Conservation (phyloP, 192 early-diverging fungal species). For the Rhizophagus clarus region DNA sequence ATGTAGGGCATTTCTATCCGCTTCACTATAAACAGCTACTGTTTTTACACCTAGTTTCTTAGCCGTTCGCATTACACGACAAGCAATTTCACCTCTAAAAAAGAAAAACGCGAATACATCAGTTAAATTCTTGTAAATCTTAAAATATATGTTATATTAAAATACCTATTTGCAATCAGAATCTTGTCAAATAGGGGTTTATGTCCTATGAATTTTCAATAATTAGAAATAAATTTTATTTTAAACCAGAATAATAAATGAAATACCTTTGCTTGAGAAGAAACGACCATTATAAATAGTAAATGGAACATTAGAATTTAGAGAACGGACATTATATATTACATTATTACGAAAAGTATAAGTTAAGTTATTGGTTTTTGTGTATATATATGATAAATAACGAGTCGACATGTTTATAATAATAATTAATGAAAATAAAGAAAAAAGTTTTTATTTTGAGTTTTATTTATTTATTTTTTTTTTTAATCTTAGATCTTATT, state of each 20-base stretch:
- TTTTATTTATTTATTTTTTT: too few species aligned
- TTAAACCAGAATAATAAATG: background rate
- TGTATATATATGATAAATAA: background rate
- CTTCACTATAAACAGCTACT: slow-evolving; percentile 91
- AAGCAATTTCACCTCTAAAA: slow-evolving; percentile 77
- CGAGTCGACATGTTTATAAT: background rate
- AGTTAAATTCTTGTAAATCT: background rate
- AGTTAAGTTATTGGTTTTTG: background rate
- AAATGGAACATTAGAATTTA: background rate
- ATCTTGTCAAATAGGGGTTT: slow-evolving; percentile 95
- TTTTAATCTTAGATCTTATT: too few species aligned
- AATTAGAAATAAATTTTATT: background rate
- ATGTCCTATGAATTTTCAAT: slow-evolving; percentile 41
- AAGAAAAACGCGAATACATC: background rate
- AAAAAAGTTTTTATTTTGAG: too few species aligned
- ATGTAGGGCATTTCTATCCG: slow-evolving; percentile 84
- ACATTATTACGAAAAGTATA: background rate
- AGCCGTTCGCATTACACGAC: slow-evolving; percentile 80
- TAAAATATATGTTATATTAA: background rate
- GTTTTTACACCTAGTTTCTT: slow-evolving; percentile 91
- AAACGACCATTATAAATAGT: background rate
- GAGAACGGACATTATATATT: background rate
- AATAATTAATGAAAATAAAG: too few species aligned
- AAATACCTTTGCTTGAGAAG: background rate
- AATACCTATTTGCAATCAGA: slow-evolving; percentile 89